Conservation (phyloP, 2,329 filamentous ascomycete genomes). For the Colletotrichum sublineola region DNA sequence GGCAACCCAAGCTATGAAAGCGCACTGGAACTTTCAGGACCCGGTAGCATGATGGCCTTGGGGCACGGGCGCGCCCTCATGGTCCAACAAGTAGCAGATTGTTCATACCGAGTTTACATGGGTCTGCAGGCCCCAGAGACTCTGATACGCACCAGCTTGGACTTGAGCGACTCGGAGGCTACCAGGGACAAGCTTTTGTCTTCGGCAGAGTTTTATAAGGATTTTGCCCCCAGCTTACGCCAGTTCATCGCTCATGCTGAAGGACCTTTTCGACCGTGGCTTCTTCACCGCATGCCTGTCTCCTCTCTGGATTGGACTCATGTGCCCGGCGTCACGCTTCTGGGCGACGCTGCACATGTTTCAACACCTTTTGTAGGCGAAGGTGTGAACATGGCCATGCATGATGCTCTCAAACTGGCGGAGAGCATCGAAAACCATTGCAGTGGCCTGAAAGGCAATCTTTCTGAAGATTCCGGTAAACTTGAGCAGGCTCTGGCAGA, state of each 20-base stretch:
- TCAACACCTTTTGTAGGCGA: constrained; percentile 30
- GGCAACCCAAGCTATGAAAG: constrained; percentile 16
- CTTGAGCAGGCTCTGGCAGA: constrained; percentile 16
- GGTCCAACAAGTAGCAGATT: constrained; percentile 15
- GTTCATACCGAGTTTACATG: constrained; percentile 21
- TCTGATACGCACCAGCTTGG: not conserved
- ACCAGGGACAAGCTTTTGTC: constrained; percentile 10
- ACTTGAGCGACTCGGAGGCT: not conserved
- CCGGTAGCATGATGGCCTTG: constrained; percentile 14
- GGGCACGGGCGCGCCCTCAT: constrained; percentile 1
- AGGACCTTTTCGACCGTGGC: constrained; percentile 25
- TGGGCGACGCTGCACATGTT: constrained; percentile 29
- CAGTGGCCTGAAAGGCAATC: not conserved
- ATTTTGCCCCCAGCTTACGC: constrained; percentile 9
- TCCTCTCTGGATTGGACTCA: constrained; percentile 14
- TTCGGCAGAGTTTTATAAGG: not conserved
- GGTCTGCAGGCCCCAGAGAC: constrained; percentile 17
- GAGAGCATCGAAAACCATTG: constrained; percentile 19
- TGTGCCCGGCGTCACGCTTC: constrained; percentile 18
- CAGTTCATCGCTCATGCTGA: constrained; percentile 5
- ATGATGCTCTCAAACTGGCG: constrained; percentile 17
- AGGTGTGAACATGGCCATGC: constrained; percentile 32
- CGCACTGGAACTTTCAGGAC: not conserved
- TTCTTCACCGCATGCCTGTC: constrained; percentile 26
- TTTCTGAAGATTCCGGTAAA: not conserved